Conservation (phyloP, 2,329 filamentous ascomycete genomes). For the Colletotrichum magnum region DNA sequence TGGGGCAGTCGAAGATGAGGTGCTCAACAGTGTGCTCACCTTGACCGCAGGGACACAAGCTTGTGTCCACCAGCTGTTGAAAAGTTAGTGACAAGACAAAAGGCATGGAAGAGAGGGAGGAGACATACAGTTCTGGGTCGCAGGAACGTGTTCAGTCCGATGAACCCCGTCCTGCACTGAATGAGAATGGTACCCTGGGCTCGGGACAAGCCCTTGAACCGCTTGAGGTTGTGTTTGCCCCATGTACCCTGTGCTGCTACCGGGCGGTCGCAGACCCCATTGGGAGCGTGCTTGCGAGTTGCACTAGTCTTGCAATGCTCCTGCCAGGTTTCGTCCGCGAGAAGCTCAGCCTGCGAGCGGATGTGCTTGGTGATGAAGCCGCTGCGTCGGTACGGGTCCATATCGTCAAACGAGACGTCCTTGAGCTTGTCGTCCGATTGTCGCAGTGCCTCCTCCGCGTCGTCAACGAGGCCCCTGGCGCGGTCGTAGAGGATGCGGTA, state of each 20-base stretch:
- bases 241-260: conserved; percentile 7
- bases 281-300: neutral
- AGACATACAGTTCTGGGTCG: neutral
- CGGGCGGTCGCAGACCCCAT: neutral
- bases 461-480: neutral
- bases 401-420: too few relatives aligned
- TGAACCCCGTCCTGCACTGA: conserved; percentile 7
- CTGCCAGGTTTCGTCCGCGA: neutral
- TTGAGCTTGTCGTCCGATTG: too few relatives aligned
- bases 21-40: conserved; percentile 12
- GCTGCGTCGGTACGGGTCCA: too few relatives aligned
- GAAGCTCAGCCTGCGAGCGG: neutral
- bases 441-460: too few relatives aligned
- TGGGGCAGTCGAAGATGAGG: conserved; percentile 9
- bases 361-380: too few relatives aligned
- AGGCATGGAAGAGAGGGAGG: too few relatives aligned
- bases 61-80: conserved; percentile 1
- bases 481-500: neutral
- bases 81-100: too few relatives aligned
- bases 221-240: conserved; percentile 4
- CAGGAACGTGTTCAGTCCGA: conserved; percentile 16
- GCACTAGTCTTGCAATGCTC: too few relatives aligned
- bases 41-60: conserved; percentile 14
- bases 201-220: conserved; percentile 5
- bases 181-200: conserved; percentile 9